A percentile compares a stretch with the other conserved stretches of the same genome.
These are phyloP conservation scores for Astrothelium subdiscretum DNA, from an alignment of 495 filamentous ascomycete species.

Conservation along the genomic window DNA sequence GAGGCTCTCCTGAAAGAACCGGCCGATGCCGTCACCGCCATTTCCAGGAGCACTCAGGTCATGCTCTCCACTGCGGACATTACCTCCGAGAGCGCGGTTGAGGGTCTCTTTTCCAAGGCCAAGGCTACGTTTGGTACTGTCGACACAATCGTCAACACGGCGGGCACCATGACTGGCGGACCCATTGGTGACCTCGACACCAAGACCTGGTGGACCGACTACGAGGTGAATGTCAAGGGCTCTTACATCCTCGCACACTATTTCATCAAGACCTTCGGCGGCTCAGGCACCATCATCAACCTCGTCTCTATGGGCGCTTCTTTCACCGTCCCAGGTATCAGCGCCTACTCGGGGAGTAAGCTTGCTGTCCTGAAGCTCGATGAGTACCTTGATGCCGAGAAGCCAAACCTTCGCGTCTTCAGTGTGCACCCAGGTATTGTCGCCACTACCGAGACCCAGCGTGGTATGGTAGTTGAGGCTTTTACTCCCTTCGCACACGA, in stretches of 20 bases:
- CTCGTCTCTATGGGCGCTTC: conserved; percentile 3
- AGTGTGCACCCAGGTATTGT: conserved; percentile 15
- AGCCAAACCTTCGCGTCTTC: conserved; percentile 12
- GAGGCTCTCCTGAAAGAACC: conserved; percentile 10
- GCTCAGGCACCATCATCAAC: conserved; percentile 10
- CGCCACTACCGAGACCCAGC: conserved; percentile 1
- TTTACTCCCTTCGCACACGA: conserved; percentile 10
- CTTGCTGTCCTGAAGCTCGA: conserved; percentile 10
- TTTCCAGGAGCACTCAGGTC: conserved; percentile 8
- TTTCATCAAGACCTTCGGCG: conserved; percentile 9
- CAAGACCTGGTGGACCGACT: background rate
- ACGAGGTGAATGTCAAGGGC: conserved; percentile 13
- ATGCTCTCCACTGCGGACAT: conserved; percentile 9
- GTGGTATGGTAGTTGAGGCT: background rate
- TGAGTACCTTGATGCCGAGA: conserved; percentile 14
- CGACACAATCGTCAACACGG: background rate
- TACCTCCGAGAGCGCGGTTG: conserved; percentile 12
- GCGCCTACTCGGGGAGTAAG: conserved; percentile 15
- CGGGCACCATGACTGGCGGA: background rate
- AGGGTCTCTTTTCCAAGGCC: conserved; percentile 13
- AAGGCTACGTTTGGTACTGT: background rate
- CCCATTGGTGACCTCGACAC: background rate
- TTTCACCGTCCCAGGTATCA: conserved; percentile 4
- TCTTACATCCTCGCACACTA: conserved; percentile 7
- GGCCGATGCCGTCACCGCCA: background rate